A percentile compares a stretch with the other conserved stretches of the same genome.
Evolutionary conservation across 108 stramenopile species (phyloP).

Genomic region (Pseudonitzschia multistriata): DNA sequence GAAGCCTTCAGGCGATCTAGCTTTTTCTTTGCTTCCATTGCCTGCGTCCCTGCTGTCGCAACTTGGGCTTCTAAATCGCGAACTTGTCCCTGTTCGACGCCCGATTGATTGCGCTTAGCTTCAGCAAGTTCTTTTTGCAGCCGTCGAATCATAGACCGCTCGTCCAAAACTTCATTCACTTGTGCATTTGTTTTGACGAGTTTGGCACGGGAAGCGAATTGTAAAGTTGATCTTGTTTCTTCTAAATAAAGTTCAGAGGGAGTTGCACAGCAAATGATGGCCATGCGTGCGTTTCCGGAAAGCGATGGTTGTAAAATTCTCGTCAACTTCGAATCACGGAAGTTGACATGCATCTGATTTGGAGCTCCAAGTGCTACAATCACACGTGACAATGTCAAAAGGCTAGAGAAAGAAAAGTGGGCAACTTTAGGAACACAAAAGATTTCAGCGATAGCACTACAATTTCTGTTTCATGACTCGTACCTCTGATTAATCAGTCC

Average conservation of each 20-base stretch:
- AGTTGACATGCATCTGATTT: conserved; percentile 94
- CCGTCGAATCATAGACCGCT: conserved; percentile 62
- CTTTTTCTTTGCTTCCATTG: conserved; percentile 68
- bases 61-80: conserved; percentile 50
- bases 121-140: conserved; percentile 93
- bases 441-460: not conserved
- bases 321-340: conserved; percentile 98
- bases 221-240: conserved; percentile 96
- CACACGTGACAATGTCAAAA: conserved; percentile 97
- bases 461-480: conserved; percentile 5
- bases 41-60: conserved; percentile 59
- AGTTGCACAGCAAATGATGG: conserved; percentile 87
- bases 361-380: conserved; percentile 95
- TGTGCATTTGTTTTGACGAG: conserved; percentile 99
- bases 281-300: conserved; percentile 81
- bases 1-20: conserved; percentile 71
- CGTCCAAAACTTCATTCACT: conserved; percentile 93
- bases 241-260: conserved; percentile 98
- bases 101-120: conserved; percentile 86
- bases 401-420: conserved; percentile 51
- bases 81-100: conserved; percentile 47
- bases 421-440: not conserved
- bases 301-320: conserved; percentile 97
- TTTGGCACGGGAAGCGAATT: conserved; percentile 98
- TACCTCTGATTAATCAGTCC: conserved; percentile 95